Conservation (phyloP, 257 asterid species). For the Solanum ossicruentum region DNA sequence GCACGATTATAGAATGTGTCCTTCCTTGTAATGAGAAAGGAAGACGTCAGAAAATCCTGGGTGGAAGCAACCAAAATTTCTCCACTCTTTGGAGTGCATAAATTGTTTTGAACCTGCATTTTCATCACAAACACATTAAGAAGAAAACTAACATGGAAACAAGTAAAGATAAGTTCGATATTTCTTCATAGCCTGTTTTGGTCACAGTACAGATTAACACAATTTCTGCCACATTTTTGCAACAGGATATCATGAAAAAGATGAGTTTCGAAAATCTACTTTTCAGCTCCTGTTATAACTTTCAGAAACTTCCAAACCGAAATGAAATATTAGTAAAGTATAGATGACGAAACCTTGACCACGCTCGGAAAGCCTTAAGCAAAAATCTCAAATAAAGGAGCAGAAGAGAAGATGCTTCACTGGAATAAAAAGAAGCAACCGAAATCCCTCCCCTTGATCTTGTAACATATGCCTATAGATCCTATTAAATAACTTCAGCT, state of each 20-base stretch:
- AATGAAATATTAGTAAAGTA: not conserved
- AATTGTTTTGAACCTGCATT: constrained; percentile 93
- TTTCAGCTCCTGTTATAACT: not conserved
- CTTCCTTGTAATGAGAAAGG: constrained; percentile 88
- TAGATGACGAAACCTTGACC: not conserved
- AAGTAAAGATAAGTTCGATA: not conserved
- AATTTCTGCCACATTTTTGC: not conserved
- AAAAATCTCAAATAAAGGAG: not conserved
- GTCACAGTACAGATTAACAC: not conserved
- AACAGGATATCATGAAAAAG: not conserved
- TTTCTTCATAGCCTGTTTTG: not conserved
- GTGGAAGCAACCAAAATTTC: constrained; percentile 99
- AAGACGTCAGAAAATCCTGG: constrained; percentile 93
- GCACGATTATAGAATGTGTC: constrained; percentile 96
- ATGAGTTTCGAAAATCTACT: not conserved
- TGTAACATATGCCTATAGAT: not conserved
- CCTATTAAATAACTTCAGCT: not conserved
- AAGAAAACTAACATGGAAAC: not conserved
- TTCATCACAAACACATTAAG: constrained; percentile 3
- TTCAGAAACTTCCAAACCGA: not conserved
- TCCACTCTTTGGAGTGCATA: constrained; percentile 97
- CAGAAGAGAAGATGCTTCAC: not conserved
- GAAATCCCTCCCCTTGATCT: not conserved
- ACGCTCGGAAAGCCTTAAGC: not conserved
- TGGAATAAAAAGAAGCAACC: not conserved